phyloP scores from a whole-genome alignment of 495 filamentous ascomycete species.

The Aspergillus nidulans region DNA sequence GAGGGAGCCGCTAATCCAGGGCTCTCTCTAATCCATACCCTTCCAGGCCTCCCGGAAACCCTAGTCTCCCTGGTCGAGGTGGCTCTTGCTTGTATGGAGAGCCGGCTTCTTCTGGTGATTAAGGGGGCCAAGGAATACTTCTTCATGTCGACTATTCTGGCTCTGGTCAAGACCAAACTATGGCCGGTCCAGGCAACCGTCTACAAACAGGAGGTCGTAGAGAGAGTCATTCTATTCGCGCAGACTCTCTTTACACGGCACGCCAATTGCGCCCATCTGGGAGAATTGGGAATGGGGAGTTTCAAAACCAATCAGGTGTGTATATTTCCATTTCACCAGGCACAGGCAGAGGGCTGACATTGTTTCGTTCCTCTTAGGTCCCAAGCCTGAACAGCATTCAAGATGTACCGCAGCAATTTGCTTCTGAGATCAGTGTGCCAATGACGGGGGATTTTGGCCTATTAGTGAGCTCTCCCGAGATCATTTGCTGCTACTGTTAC shows the following conservation, averaged over 20 bases:
- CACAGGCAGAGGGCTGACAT: not conserved
- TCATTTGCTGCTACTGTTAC: not conserved
- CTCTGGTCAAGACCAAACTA: slow-evolving; percentile 35
- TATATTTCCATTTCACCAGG: not conserved
- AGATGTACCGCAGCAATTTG: slow-evolving; percentile 22
- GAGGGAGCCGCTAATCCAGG: slow-evolving; percentile 14
- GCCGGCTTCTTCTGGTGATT: slow-evolving; percentile 30
- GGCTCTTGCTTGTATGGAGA: slow-evolving; percentile 32
- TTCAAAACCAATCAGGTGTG: slow-evolving; percentile 36
- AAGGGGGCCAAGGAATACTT: slow-evolving; percentile 46
- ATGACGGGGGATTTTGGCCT: slow-evolving; percentile 24
- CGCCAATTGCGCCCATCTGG: slow-evolving; percentile 35
- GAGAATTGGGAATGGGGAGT: slow-evolving; percentile 28
- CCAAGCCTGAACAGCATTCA: slow-evolving; percentile 25
- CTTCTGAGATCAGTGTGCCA: slow-evolving; percentile 26
- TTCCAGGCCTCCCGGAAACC: slow-evolving; percentile 35
- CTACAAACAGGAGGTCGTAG: slow-evolving; percentile 39
- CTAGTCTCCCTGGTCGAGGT: slow-evolving; percentile 35
- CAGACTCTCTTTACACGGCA: slow-evolving; percentile 37
- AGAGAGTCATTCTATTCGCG: slow-evolving; percentile 35
- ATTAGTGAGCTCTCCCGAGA: slow-evolving; percentile 19
- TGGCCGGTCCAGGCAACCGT: slow-evolving; percentile 34
- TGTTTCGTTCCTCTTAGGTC: slow-evolving; percentile 13
- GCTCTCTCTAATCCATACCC: slow-evolving; percentile 24
- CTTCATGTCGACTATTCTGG: slow-evolving; percentile 39